Evolutionary conservation across 192 early-diverging fungal species (phyloP).

Genomic region (Funneliformis geosporum): DNA sequence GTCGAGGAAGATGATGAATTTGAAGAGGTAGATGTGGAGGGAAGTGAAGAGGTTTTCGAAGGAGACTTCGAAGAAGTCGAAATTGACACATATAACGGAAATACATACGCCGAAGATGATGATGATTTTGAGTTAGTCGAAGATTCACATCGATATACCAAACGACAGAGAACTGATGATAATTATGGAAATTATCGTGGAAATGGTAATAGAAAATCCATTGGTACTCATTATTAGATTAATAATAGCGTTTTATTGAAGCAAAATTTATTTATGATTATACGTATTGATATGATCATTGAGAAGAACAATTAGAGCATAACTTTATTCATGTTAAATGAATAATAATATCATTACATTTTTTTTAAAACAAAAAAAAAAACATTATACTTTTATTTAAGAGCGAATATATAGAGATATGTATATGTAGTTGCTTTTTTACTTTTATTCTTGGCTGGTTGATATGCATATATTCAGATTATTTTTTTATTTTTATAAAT

Average conservation of each 20-base stretch:
- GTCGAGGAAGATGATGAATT: slow-evolving; percentile 35
- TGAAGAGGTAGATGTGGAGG: slow-evolving; percentile 12
- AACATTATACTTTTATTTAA: no score
- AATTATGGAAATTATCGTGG: neutral
- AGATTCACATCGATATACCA: slow-evolving; percentile 1
- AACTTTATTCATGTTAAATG: neutral
- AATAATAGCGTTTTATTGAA: neutral
- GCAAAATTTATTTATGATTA: neutral
- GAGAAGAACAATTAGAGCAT: neutral
- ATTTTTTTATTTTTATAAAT: no score
- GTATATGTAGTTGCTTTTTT: no score
- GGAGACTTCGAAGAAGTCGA: neutral
- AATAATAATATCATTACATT: neutral
- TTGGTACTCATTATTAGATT: slow-evolving; percentile 7
- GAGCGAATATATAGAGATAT: no score
- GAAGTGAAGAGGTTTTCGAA: slow-evolving; percentile 6
- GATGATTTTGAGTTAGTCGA: slow-evolving; percentile 17
- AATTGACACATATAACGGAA: neutral
- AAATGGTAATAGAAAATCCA: neutral
- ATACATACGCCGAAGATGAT: slow-evolving; percentile 8
- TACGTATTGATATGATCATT: neutral
- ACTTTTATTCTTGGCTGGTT: no score
- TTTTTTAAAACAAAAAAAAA: no score
- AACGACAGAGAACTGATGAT: slow-evolving; percentile 13
- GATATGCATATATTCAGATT: no score